Percentiles rank a stretch among this genome's conserved stretches.
These are phyloP conservation scores for Diplodia intermedia DNA, from an alignment of 2,329 filamentous ascomycete genomes.

Conservation along the genomic window DNA sequence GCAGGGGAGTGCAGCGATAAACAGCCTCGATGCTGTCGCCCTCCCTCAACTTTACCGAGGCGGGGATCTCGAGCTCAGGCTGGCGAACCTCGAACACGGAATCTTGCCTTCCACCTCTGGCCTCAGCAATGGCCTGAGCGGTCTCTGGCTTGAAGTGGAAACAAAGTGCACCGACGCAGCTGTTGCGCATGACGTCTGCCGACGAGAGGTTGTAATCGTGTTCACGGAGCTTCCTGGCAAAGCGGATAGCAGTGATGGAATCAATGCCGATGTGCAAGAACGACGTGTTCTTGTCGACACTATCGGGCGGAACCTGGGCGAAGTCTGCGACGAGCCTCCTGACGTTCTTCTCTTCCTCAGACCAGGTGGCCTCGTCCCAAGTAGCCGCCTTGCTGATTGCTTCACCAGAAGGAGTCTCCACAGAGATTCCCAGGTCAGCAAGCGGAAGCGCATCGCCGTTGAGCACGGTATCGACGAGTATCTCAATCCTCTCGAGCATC, in stretches of 20 bases:
- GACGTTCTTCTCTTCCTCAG: constrained; percentile 19
- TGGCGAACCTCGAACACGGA: constrained; percentile 18
- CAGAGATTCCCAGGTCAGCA: constrained; percentile 45
- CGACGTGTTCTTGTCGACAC: constrained; percentile 40
- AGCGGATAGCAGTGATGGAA: constrained; percentile 46
- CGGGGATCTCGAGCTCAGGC: constrained; percentile 15
- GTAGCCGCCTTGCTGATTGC: not conserved
- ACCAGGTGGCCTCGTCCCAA: constrained; percentile 28
- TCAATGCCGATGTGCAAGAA: constrained; percentile 48
- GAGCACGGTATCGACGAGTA: constrained; percentile 41
- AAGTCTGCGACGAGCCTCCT: constrained; percentile 36
- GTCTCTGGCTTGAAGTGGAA: constrained; percentile 27
- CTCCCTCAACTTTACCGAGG: constrained; percentile 32
- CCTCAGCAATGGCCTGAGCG: not conserved
- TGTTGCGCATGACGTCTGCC: constrained; percentile 46
- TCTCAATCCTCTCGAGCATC: constrained; percentile 45
- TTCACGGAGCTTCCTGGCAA: constrained; percentile 43
- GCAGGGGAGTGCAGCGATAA: constrained; percentile 52
- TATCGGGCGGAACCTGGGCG: constrained; percentile 36
- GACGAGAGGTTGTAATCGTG: constrained; percentile 42
- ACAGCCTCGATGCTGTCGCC: constrained; percentile 46
- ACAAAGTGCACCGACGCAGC: constrained; percentile 39
- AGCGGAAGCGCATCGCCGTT: constrained; percentile 39
- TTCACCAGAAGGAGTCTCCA: constrained; percentile 23
- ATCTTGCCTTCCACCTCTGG: constrained; percentile 5